Evolutionary conservation across 2,329 filamentous ascomycete genomes (phyloP).

Genomic region (Alternaria tenuissima): DNA sequence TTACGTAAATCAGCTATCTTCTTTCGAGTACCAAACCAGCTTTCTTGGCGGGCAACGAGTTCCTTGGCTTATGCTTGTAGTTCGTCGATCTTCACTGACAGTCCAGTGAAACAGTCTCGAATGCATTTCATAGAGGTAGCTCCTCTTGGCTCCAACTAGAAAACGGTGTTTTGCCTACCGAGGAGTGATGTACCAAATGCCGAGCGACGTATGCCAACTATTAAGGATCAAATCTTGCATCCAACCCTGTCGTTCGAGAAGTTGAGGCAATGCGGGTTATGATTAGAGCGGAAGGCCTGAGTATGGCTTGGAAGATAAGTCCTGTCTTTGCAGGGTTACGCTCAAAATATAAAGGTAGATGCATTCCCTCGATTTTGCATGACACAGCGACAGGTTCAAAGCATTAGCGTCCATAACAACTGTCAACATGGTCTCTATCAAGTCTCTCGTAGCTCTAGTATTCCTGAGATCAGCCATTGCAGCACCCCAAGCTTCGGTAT

Average conservation of each 20-base stretch:
- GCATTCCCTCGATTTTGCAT: neutral
- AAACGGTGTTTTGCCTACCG: neutral
- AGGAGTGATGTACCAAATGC: neutral
- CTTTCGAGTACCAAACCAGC: neutral
- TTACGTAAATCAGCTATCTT: neutral
- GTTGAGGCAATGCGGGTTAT: neutral
- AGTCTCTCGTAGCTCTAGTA: neutral
- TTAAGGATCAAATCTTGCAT: neutral
- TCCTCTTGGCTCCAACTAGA: neutral
- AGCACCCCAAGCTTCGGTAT: slow-evolving; percentile 15
- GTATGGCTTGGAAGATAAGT: neutral
- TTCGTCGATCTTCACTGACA: neutral
- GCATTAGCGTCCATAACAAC: neutral
- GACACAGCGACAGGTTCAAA: neutral
- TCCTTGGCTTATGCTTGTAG: slow-evolving; percentile 1
- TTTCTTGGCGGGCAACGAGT: neutral
- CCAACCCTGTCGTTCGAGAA: neutral
- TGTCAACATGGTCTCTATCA: slow-evolving; percentile 4
- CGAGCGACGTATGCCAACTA: slow-evolving; percentile 15
- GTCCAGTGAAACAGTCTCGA: slow-evolving; percentile 1
- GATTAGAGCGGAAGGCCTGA: neutral
- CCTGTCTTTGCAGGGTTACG: too few species aligned
- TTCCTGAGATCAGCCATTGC: neutral
- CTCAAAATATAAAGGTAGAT: slow-evolving; percentile 1
- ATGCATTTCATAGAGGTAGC: neutral